Conservation (phyloP, 208 protist genomes). For the Lotmaria passim region DNA sequence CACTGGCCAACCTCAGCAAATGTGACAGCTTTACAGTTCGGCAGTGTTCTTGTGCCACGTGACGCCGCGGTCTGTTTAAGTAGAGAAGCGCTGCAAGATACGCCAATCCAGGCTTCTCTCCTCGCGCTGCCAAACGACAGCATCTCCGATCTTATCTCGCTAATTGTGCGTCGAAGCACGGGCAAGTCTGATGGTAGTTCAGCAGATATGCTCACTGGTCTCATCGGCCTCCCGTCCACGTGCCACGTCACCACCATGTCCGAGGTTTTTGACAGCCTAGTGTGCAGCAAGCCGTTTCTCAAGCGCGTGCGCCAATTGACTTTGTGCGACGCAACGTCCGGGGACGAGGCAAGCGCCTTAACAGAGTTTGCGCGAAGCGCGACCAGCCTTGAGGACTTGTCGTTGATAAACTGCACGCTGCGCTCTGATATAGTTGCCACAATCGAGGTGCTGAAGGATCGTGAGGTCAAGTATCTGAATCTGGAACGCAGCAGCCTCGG, state of each 20-base stretch:
- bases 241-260: constrained; percentile 11
- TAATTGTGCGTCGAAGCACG: constrained; percentile 22
- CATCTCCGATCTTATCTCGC: constrained; percentile 20
- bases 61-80: constrained; percentile 9
- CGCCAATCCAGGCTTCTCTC: not conserved
- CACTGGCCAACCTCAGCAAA: constrained; percentile 40
- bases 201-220: constrained; percentile 3
- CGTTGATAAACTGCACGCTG: constrained; percentile 21
- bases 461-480: constrained; percentile 35
- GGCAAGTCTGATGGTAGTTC: not conserved
- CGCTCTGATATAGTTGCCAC: constrained; percentile 8
- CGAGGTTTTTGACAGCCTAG: constrained; percentile 15
- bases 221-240: constrained; percentile 11
- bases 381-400: constrained; percentile 14
- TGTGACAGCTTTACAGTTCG: constrained; percentile 9
- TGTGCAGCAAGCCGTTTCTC: constrained; percentile 24
- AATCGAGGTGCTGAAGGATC: constrained; percentile 30
- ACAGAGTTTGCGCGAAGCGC: constrained; percentile 1
- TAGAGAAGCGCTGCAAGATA: not conserved
- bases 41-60: not conserved
- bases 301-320: not conserved
- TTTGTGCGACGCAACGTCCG: constrained; percentile 6
- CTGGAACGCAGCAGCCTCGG: constrained; percentile 67
- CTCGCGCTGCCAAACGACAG: constrained; percentile 24
- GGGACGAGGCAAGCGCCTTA: not conserved